phyloP scores from a whole-genome alignment of 768 basidiomycete species.

The Antrodiella citrinella region DNA sequence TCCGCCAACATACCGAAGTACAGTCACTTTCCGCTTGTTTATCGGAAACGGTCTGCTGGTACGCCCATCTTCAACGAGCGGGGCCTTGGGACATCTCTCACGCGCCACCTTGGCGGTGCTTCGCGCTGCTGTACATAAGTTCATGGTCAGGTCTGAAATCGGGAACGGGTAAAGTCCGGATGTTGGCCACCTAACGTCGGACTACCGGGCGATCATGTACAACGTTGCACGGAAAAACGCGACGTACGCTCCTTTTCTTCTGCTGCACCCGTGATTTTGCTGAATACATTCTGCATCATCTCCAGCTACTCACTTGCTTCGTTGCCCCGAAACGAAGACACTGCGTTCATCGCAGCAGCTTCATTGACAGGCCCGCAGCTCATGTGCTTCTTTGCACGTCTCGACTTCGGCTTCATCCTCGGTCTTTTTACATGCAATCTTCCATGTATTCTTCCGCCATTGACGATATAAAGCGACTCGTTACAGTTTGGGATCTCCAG shows the following conservation, averaged over 20 bases:
- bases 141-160: no score
- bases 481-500: background rate
- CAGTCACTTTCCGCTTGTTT: no score
- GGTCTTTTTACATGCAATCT: background rate
- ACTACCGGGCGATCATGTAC: background rate
- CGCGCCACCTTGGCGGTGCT: no score
- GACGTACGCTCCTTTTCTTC: no score
- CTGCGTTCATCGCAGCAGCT: background rate
- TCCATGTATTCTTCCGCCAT: background rate
- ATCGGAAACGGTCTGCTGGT: no score
- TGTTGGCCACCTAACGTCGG: background rate
- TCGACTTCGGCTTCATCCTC: background rate
- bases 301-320: no score
- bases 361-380: background rate
- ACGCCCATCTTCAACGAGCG: no score
- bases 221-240: background rate
- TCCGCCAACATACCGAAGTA: no score
- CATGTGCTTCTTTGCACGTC: background rate
- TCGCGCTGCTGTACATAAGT: no score
- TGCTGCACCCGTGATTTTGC: no score
- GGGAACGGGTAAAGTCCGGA: background rate
- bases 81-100: no score
- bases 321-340: background rate
- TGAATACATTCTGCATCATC: no score
- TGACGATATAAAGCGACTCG: background rate